Evolutionary conservation across 2,329 filamentous ascomycete species (phyloP).

Genomic region (Clathrospora elynae): DNA sequence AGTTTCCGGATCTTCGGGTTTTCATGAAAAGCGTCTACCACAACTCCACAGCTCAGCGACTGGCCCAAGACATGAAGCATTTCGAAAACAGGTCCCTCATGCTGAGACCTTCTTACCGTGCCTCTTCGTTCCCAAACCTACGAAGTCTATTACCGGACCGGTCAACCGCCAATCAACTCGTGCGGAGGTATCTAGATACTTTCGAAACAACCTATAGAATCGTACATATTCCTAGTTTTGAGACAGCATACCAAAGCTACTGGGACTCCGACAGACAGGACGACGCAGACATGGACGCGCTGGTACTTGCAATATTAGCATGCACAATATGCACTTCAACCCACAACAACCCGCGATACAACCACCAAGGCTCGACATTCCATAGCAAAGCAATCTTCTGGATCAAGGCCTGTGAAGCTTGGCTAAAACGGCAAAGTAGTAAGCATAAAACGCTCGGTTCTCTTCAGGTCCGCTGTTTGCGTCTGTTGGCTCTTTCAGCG

Average conservation of each 20-base stretch:
- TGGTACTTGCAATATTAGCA: constrained; percentile 47
- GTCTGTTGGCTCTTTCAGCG: constrained; percentile 55
- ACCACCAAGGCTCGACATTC: constrained; percentile 46
- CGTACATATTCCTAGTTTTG: constrained; percentile 58
- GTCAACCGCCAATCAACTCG: constrained; percentile 48
- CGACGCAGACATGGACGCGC: constrained; percentile 42
- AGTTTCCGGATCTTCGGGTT: constrained; percentile 40
- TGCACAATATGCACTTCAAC: constrained; percentile 45
- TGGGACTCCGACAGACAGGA: constrained; percentile 47
- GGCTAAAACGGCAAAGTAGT: constrained; percentile 53
- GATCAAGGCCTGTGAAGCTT: constrained; percentile 47
- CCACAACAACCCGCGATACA: constrained; percentile 36
- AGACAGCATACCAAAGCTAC: constrained; percentile 52
- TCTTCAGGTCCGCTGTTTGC: constrained; percentile 56
- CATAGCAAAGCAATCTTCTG: constrained; percentile 46
- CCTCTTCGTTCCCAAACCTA: constrained; percentile 15
- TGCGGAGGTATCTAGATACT: constrained; percentile 53
- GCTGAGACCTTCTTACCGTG: constrained; percentile 5
- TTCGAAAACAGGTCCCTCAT: constrained; percentile 20
- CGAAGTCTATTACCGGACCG: constrained; percentile 41
- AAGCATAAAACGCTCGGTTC: constrained; percentile 57
- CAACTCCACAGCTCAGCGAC: constrained; percentile 27
- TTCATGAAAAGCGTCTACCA: constrained; percentile 34
- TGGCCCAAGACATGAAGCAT: constrained; percentile 30
- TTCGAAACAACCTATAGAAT: constrained; percentile 59